Evolutionary conservation across 2,329 filamentous ascomycete species (phyloP).

Genomic region (Ophiostoma fasciatum): DNA sequence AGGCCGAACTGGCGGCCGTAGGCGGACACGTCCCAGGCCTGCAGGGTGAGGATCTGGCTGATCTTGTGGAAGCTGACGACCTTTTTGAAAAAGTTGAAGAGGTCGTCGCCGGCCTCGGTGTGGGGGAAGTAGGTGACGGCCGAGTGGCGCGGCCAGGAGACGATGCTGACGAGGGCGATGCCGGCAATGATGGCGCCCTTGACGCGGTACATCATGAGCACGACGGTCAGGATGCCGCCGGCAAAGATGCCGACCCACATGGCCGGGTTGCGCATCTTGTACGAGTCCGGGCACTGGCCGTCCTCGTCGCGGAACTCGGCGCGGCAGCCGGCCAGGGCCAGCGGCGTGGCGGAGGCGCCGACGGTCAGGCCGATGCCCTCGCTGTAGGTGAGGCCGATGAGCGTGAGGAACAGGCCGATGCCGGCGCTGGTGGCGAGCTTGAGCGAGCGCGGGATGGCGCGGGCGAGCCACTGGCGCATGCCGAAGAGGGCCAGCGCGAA

Average conservation of each 20-base stretch:
- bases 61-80: constrained; percentile 61
- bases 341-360: too few species aligned
- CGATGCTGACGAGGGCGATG: constrained; percentile 54
- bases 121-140: constrained; percentile 60
- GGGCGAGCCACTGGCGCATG: too few species aligned
- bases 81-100: constrained; percentile 59
- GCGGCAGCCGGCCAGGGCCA: too few species aligned
- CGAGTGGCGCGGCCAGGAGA: constrained; percentile 56
- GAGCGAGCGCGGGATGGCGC: too few species aligned
- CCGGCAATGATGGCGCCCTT: constrained; percentile 64
- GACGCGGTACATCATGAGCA: constrained; percentile 66
- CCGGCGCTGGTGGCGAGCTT: too few species aligned
- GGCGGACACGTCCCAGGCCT: constrained; percentile 48
- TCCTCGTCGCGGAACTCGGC: constrained; percentile 32
- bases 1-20: constrained; percentile 50
- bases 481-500: too few species aligned
- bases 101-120: constrained; percentile 43
- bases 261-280: constrained; percentile 60
- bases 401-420: too few species aligned
- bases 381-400: too few species aligned
- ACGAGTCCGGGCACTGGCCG: constrained; percentile 3
- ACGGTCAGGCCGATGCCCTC: too few species aligned
- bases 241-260: constrained; percentile 83
- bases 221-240: constrained; percentile 60
- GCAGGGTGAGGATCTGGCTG: constrained; percentile 41